A percentile compares a stretch with the other conserved stretches of the same genome.
Evolutionary conservation across 2,329 filamentous ascomycete genomes (phyloP).

Genomic region (Camillea tinctor): DNA sequence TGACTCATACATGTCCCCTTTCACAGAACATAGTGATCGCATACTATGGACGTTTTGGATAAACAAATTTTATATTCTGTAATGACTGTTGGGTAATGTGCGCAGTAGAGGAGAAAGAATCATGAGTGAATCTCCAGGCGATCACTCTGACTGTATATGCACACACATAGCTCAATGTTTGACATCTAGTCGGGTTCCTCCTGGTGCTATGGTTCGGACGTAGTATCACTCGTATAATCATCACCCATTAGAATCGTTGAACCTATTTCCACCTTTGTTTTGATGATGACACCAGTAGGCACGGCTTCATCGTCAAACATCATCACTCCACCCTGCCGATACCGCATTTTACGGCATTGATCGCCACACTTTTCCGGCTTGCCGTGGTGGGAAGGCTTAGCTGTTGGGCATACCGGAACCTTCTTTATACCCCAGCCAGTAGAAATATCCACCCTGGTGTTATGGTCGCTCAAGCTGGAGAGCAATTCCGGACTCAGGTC

Average conservation of each 20-base stretch:
- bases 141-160: no score
- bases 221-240: neutral
- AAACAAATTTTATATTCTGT: no score
- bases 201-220: no score
- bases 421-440: conserved; percentile 32
- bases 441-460: conserved; percentile 3
- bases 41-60: no score
- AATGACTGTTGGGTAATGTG: no score
- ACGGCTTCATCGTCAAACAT: conserved; percentile 6
- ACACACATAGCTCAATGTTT: no score
- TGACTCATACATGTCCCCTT: no score
- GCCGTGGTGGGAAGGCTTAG: conserved; percentile 21
- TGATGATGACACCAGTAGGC: conserved; percentile 1
- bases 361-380: conserved; percentile 16
- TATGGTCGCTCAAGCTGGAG: neutral
- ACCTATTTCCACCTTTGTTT: neutral
- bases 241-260: neutral
- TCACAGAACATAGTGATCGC: no score
- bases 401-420: conserved; percentile 39
- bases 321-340: neutral
- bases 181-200: no score
- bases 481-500: neutral
- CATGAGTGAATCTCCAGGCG: no score
- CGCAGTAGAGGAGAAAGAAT: no score
- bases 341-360: conserved; percentile 1